Percentiles rank a stretch among this genome's conserved stretches.
Conservation (phyloP, 1,139 yeast genomes). For the Pichia inconspicua region DNA sequence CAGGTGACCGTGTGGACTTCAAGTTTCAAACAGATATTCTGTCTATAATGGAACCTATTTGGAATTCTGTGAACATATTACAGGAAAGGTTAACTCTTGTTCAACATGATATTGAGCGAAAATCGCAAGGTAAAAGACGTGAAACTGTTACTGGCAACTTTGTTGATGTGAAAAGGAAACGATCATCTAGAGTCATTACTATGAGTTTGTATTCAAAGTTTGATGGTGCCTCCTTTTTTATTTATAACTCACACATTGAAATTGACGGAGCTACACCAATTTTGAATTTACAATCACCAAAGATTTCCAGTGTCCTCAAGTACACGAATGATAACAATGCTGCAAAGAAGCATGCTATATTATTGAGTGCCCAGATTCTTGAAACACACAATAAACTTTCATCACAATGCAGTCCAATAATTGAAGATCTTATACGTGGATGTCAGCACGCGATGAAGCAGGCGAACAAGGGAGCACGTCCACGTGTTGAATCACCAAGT, state of each 20-base stretch:
- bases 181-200: constrained; percentile 20
- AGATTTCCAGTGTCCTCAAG: constrained; percentile 49
- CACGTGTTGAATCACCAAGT: not conserved
- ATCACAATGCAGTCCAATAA: constrained; percentile 73
- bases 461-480: constrained; percentile 2
- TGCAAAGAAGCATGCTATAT: constrained; percentile 37
- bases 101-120: not conserved
- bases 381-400: constrained; percentile 65
- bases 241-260: constrained; percentile 40
- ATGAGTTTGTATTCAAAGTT: constrained; percentile 48
- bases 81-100: constrained; percentile 19
- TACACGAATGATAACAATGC: constrained; percentile 29
- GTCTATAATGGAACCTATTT: constrained; percentile 19
- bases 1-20: constrained; percentile 65
- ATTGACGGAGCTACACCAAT: constrained; percentile 39
- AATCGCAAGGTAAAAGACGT: not conserved
- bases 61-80: constrained; percentile 17
- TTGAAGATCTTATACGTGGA: constrained; percentile 49
- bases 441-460: constrained; percentile 26
- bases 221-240: constrained; percentile 63
- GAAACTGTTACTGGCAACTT: not conserved
- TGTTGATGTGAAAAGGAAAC: not conserved
- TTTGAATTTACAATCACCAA: constrained; percentile 67
- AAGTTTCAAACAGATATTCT: constrained; percentile 35
- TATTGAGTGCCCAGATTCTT: constrained; percentile 53